phyloP scores from a whole-genome alignment of 139 green algal genomes.

The Trebouxia sp. region DNA sequence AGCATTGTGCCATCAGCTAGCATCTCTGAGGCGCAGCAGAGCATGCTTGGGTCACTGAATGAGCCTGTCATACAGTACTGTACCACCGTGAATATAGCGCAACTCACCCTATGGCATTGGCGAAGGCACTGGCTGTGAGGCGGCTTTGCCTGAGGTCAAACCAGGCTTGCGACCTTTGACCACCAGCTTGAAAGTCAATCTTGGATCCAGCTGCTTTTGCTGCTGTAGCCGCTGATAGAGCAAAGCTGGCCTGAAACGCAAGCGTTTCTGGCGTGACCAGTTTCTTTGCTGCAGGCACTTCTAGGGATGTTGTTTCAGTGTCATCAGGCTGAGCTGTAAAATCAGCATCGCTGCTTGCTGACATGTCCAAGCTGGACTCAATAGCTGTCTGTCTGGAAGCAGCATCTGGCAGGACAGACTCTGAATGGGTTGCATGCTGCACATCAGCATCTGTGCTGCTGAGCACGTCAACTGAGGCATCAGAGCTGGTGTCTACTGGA shows the following conservation, averaged over 20 bases:
- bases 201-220: not conserved
- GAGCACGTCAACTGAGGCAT: no score
- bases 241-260: conserved; percentile 14
- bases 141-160: conserved; percentile 45
- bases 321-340: not conserved
- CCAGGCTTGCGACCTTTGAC: conserved; percentile 63
- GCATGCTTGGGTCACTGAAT: not conserved
- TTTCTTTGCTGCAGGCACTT: not conserved
- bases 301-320: not conserved
- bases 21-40: not conserved
- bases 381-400: no score
- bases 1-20: not conserved
- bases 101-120: conserved; percentile 58
- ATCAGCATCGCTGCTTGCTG: not conserved
- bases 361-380: no score
- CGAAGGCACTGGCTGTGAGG: conserved; percentile 64
- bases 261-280: not conserved
- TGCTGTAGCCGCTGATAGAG: not conserved
- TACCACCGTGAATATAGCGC: not conserved
- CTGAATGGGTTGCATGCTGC: no score
- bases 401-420: not conserved
- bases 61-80: not conserved
- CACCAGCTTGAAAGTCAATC: conserved; percentile 27
- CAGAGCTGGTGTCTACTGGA: no score
- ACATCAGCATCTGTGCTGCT: no score